Percentiles rank a stretch among this genome's conserved stretches.
Conservation (phyloP, 345 rosid genomes). For the Populus pruinosa region DNA sequence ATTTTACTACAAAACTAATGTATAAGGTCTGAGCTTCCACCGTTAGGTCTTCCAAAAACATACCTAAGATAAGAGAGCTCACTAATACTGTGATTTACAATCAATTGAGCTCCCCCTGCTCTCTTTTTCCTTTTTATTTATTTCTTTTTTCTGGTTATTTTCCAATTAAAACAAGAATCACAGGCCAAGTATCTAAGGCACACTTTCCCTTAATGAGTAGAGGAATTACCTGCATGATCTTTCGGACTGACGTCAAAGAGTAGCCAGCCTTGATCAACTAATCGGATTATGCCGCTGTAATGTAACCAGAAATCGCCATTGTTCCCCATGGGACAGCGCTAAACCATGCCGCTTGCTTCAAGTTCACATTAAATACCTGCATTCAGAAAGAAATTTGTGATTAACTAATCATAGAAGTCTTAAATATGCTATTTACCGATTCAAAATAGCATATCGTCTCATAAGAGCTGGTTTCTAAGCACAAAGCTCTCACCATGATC, state of each 20-base stretch:
- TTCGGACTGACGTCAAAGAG: conserved; percentile 71
- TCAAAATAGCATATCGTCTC: not conserved
- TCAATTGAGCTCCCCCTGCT: no score
- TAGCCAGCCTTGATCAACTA: conserved; percentile 62
- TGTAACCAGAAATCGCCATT: conserved; percentile 81
- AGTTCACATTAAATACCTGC: conserved; percentile 77
- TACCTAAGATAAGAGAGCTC: no score
- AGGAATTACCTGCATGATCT: conserved; percentile 77
- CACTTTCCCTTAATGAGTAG: no score
- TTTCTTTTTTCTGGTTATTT: no score
- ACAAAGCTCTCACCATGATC: not conserved
- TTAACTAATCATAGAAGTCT: no score
- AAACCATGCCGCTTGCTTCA: conserved; percentile 98
- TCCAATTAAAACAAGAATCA: no score
- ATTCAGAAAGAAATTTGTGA: not conserved
- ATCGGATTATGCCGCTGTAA: conserved; percentile 78
- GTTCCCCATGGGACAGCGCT: conserved; percentile 97
- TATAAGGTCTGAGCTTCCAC: not conserved
- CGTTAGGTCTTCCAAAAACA: no score
- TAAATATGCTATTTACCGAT: not conserved
- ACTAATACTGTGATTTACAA: no score
- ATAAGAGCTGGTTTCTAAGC: no score
- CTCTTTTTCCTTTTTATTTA: no score
- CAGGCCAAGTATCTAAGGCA: no score
- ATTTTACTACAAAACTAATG: not conserved